Evolutionary conservation across 306 rosid species (phyloP), one percentile per base, ranked within the genome.

Genomic region (Datisca glomerata): DNA sequence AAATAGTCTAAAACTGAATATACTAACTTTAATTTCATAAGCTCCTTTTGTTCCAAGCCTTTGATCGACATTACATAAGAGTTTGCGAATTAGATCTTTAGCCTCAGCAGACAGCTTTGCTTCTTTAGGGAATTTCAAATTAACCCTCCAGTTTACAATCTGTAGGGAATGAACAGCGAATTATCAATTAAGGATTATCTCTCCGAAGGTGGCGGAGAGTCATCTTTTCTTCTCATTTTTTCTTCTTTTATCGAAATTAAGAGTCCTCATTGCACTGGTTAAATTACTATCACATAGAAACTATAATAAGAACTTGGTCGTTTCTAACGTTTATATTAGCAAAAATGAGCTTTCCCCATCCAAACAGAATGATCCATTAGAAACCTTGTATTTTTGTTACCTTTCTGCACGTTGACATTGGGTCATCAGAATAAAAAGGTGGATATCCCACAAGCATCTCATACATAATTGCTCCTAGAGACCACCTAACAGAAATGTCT

Each of bases 391-490:
- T n/a, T n/a, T n/a, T n/a, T n/a, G 52, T 43, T 73, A 80, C 95
- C 93, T 85, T 85, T 67, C 84, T 71, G 49, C 95, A 85, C 17
- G 95, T 85, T 38, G 70, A 51, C 81, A 85, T 76, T 21, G 95
- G 93, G 46, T 85, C 87, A 13, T 85, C 84, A 14, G 93, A 85
- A 61, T 85, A 80, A 60, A 85, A 85, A 14, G 95, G 95, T 4
- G 95, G 95, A 45, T 28, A 85, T 18, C 95, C 95, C 39, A 85
- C 86, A 35, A 85, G 93, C 95, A 85, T 85, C 67, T 85, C 95
- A 35, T 80, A 85, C 95, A 79, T 85, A 46, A 80, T 85, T 49
- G 95, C 93, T 18, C 95, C 95, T n/a, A 85, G 75, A 64, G 95
- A 85, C 95, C 95, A 85, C 95, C 93, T 85, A 55, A 56, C 29